Percentiles rank a stretch among this genome's conserved stretches.
These are phyloP conservation scores for Populus hybrid DNA, from an alignment of 441 rosid species.

Conservation along the genomic window DNA sequence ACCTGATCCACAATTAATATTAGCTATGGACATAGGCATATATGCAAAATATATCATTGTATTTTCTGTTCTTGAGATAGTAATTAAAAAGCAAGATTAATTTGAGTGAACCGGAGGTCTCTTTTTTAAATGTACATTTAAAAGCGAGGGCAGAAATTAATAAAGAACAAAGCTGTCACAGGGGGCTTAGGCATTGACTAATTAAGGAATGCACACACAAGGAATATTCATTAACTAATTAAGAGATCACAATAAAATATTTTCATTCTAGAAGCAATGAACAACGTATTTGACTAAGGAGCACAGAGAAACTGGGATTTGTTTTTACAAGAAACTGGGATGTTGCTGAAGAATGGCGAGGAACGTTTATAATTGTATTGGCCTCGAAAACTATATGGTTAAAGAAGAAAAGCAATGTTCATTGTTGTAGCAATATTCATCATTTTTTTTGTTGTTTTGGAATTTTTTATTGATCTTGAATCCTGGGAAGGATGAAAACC, in stretches of 20 bases:
- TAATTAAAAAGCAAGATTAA: no score
- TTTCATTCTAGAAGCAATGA: background rate
- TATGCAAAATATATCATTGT: no score
- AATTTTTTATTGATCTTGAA: no score
- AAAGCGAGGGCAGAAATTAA: background rate
- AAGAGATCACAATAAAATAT: background rate
- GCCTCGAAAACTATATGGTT: background rate
- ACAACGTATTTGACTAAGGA: background rate
- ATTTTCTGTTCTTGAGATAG: no score
- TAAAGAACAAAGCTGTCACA: no score
- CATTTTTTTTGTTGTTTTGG: background rate
- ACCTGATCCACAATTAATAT: slow-evolving; percentile 28
- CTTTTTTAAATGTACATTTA: no score
- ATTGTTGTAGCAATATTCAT: background rate
- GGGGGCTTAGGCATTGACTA: no score
- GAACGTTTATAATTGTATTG: background rate
- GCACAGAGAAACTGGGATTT: background rate
- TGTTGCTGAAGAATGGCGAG: background rate
- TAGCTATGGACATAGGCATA: no score
- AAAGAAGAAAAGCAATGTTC: background rate
- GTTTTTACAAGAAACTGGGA: background rate
- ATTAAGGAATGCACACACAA: no score
- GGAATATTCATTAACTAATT: no score
- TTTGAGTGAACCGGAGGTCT: no score
- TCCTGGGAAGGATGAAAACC: background rate